Conservation (phyloP, 129 eudicot species). For the Flaveria bidentis region DNA sequence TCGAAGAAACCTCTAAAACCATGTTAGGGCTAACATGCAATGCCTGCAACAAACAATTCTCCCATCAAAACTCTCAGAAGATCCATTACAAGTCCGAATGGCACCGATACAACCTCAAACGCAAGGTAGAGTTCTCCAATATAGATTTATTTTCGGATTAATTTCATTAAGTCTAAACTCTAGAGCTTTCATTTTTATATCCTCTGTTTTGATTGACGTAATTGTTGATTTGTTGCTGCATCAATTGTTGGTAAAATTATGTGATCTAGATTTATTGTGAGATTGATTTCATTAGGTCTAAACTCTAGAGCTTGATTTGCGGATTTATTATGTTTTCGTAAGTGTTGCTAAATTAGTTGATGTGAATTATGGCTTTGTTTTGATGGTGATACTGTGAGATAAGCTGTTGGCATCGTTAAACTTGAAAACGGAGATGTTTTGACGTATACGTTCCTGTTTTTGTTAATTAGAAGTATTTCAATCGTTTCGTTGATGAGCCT, state of each 20-base stretch:
- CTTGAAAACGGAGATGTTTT: no score
- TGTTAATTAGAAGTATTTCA: background rate
- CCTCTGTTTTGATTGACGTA: no score
- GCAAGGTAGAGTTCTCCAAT: slow-evolving; percentile 53
- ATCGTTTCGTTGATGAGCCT: background rate
- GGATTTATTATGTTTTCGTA: background rate
- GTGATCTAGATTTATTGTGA: background rate
- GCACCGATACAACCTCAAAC: slow-evolving; percentile 98
- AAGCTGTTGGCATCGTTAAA: no score
- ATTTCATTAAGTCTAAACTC: no score
- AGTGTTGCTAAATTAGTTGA: no score
- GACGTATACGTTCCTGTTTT: no score
- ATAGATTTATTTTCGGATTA: background rate
- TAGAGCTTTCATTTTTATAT: background rate
- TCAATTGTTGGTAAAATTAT: no score
- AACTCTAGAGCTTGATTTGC: background rate
- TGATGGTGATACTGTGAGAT: no score
- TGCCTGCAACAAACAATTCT: slow-evolving; percentile 75
- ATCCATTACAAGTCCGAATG: slow-evolving; percentile 91
- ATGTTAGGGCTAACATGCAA: slow-evolving; percentile 56
- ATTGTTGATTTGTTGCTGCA: no score
- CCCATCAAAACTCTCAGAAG: slow-evolving; percentile 57
- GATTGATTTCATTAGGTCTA: no score
- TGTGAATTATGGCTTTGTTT: no score
- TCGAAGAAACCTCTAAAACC: no score